Base-by-base conservation (phyloP, 1,284 basidiomycete genomes). In the Cryptococcus sp. region DNA sequence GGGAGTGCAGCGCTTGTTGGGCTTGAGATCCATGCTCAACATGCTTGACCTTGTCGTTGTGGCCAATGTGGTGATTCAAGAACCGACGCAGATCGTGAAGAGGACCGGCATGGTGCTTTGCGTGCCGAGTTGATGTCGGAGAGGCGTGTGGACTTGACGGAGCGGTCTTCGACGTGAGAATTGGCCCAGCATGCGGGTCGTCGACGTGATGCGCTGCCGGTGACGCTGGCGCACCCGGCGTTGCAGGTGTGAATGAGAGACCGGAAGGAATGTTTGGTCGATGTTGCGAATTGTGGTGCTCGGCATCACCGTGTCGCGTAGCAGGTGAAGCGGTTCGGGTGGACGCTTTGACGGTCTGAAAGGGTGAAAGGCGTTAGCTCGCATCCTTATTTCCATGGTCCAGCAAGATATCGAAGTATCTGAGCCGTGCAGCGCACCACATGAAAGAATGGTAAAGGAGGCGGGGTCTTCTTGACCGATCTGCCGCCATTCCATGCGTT, bases 61-160 rank as follows among this genome's bases (percentile, higher is more conserved):
- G 86, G 60, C 86, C 86, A 54, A 93, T 88, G 78, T 93, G 90
- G 78, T 90, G 86, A 79, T 93, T 90, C 61, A 95, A 84, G 81
- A 95, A 94, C 35, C 92, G 88, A 72, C 91, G 91, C 67, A 96
- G 85, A 77, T 95, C 93, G 78, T 90, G 86, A 51, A 96, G 83
- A 3, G 91, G 88, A 0, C 90, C 81, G 15, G 67, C 57, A 63
- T 81, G 79, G 45, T 80, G 72, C 60, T 78, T 78, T 8, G 72
- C 46, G 47, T 73, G 72, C 47, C 80, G 70, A 3, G 80, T 80
- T 19, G 75, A 67, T 15, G 67, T 66, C 0, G 77, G 77, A n/a
- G 75, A 75, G 0, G 60, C 65, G 39, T 72, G 69, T 3, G 77
- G 77, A 13, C 68, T 70, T 30, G 68, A 72, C 1, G 77, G 75